Evolutionary conservation across 768 basidiomycete species (phyloP).

Genomic region (Boletus fagicola): DNA sequence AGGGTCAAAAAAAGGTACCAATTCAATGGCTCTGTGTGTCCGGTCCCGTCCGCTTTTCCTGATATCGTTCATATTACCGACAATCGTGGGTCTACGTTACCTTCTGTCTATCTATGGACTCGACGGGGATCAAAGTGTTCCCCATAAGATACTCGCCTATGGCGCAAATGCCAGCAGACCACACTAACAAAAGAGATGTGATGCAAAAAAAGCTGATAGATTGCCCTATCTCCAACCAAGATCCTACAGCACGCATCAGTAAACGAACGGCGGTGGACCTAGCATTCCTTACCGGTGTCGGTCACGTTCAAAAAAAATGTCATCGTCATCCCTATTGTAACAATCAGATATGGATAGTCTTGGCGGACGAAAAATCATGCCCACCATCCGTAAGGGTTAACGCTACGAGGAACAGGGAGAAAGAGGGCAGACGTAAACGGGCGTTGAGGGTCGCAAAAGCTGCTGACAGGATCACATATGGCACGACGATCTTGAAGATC

Average conservation of each 20-base stretch:
- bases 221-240: constrained; percentile 88
- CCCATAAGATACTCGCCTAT: constrained; percentile 71
- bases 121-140: constrained; percentile 25
- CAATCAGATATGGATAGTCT: constrained; percentile 4
- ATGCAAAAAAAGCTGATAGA: constrained; percentile 88
- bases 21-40: neutral
- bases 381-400: constrained; percentile 46
- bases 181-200: constrained; percentile 72
- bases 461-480: constrained; percentile 74
- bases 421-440: constrained; percentile 66
- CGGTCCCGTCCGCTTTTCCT: constrained; percentile 1
- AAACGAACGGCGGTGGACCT: neutral
- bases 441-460: constrained; percentile 68
- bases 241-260: constrained; percentile 43
- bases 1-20: neutral
- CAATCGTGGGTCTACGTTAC: constrained; percentile 24
- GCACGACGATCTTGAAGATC: constrained; percentile 81
- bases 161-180: constrained; percentile 75
- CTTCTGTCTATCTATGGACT: constrained; percentile 20
- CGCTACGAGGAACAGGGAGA: constrained; percentile 77
- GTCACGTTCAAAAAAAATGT: constrained; percentile 82
- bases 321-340: constrained; percentile 66
- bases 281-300: constrained; percentile 56
- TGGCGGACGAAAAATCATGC: constrained; percentile 1
- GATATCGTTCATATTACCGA: constrained; percentile 16